Percentiles rank a stretch among this genome's conserved stretches.
Evolutionary conservation across 2,329 filamentous ascomycete species (phyloP).

Genomic region (Fusarium austroafricanum): DNA sequence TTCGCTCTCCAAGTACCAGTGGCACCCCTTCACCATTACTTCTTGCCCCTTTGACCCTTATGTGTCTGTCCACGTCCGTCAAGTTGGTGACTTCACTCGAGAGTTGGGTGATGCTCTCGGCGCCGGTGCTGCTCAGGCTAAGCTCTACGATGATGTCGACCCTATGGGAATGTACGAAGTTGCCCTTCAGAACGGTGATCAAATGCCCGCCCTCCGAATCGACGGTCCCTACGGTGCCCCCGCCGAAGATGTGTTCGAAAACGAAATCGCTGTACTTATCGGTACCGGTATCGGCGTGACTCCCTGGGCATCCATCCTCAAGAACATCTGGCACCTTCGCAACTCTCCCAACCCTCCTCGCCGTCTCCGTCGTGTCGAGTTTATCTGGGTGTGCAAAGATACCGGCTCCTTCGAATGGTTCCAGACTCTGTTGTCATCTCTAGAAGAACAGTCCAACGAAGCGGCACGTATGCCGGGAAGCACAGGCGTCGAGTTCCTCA

Average conservation of each 20-base stretch:
- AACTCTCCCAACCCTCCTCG: slow-evolving; percentile 88
- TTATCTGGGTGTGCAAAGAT: slow-evolving; percentile 98
- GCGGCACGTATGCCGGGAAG: slow-evolving; percentile 75
- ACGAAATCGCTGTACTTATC: slow-evolving; percentile 87
- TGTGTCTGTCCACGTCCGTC: slow-evolving; percentile 92
- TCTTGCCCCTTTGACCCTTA: slow-evolving; percentile 97
- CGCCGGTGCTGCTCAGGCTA: slow-evolving; percentile 85
- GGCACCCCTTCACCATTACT: slow-evolving; percentile 99
- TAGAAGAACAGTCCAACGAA: slow-evolving; percentile 85
- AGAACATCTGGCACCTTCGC: slow-evolving; percentile 98
- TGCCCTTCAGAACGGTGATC: slow-evolving; percentile 89
- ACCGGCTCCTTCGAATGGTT: slow-evolving; percentile 99
- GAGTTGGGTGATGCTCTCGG: slow-evolving; percentile 96
- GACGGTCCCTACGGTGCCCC: slow-evolving; percentile 97
- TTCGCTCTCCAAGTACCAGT: slow-evolving; percentile 87
- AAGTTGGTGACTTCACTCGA: slow-evolving; percentile 95
- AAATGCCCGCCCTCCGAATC: slow-evolving; percentile 89
- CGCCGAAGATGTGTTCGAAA: slow-evolving; percentile 96
- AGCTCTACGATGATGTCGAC: slow-evolving; percentile 90
- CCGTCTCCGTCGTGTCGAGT: slow-evolving; percentile 93
- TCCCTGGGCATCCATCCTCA: slow-evolving; percentile 87
- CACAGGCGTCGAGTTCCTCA: slow-evolving; percentile 84
- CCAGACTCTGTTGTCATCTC: slow-evolving; percentile 89
- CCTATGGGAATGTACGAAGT: slow-evolving; percentile 98
- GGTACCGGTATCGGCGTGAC: slow-evolving; percentile 90